Percentiles rank a stretch among this genome's conserved stretches.
These are phyloP conservation scores for Tephrocybe sp. DNA, from an alignment of 768 basidiomycete genomes.

Conservation along the genomic window DNA sequence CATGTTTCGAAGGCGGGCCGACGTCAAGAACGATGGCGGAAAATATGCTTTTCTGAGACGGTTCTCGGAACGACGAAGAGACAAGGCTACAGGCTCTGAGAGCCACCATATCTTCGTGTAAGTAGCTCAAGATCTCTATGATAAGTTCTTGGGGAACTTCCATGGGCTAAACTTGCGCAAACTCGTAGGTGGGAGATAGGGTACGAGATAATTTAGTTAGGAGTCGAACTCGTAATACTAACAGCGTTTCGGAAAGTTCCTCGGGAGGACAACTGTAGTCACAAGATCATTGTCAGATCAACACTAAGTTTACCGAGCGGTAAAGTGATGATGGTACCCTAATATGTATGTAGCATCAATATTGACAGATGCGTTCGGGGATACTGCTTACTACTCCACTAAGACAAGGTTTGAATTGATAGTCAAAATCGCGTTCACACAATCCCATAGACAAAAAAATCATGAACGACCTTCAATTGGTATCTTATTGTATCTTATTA, in stretches of 20 bases:
- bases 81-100: neutral
- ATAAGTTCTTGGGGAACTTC: neutral
- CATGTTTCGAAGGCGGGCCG: neutral
- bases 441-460: no score
- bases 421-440: no score
- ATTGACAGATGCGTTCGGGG: no score
- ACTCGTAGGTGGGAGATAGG: neutral
- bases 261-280: neutral
- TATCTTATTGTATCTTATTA: slow-evolving; percentile 26
- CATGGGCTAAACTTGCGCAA: neutral
- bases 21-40: neutral
- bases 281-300: no score
- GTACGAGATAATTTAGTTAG: no score
- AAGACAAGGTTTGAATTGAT: no score
- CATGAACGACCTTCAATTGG: slow-evolving; percentile 2
- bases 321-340: no score
- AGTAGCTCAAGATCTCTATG: neutral
- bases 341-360: no score
- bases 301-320: no score
- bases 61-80: neutral
- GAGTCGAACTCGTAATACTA: no score
- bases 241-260: neutral
- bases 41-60: neutral
- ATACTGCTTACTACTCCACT: no score
- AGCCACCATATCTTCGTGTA: neutral